phyloP scores from a whole-genome alignment of 768 basidiomycete genomes.

The Serpula lacrymans region DNA sequence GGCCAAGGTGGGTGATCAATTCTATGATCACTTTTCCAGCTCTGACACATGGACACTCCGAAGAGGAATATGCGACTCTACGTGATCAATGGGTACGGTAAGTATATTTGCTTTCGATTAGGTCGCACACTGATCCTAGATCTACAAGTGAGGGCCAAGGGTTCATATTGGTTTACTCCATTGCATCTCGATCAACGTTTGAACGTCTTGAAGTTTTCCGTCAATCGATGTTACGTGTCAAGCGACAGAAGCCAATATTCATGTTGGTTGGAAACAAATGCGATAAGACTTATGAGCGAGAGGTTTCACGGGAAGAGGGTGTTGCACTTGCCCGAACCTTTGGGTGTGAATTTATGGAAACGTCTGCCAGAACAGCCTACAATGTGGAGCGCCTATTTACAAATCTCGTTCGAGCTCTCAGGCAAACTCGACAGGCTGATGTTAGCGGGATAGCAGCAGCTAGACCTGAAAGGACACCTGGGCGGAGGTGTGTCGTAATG shows the following conservation, averaged over 20 bases:
- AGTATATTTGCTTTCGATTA: slow-evolving; percentile 27
- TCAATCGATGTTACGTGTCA: slow-evolving; percentile 86
- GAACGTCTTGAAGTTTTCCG: slow-evolving; percentile 88
- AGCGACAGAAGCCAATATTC: slow-evolving; percentile 81
- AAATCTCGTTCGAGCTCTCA: slow-evolving; percentile 78
- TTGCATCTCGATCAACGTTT: slow-evolving; percentile 90
- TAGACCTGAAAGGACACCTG: background rate
- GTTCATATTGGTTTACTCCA: slow-evolving; percentile 96
- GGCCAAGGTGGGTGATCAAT: slow-evolving; percentile 73
- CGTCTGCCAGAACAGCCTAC: slow-evolving; percentile 91
- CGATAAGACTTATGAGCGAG: slow-evolving; percentile 88
- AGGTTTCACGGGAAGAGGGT: slow-evolving; percentile 91
- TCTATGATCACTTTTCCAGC: slow-evolving; percentile 14
- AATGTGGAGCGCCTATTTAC: slow-evolving; percentile 92
- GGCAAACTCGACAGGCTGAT: no score
- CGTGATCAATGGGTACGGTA: slow-evolving; percentile 98
- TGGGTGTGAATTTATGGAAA: slow-evolving; percentile 93
- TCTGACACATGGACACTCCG: slow-evolving; percentile 18
- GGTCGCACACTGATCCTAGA: slow-evolving; percentile 11
- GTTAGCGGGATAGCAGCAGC: no score
- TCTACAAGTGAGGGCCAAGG: slow-evolving; percentile 98
- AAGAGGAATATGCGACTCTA: slow-evolving; percentile 97
- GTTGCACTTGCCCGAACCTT: slow-evolving; percentile 74
- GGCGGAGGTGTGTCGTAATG: slow-evolving; percentile 1
- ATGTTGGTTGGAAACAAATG: slow-evolving; percentile 97